Conservation (phyloP, 805 yeast species). For the Teunomyces tritomae region DNA sequence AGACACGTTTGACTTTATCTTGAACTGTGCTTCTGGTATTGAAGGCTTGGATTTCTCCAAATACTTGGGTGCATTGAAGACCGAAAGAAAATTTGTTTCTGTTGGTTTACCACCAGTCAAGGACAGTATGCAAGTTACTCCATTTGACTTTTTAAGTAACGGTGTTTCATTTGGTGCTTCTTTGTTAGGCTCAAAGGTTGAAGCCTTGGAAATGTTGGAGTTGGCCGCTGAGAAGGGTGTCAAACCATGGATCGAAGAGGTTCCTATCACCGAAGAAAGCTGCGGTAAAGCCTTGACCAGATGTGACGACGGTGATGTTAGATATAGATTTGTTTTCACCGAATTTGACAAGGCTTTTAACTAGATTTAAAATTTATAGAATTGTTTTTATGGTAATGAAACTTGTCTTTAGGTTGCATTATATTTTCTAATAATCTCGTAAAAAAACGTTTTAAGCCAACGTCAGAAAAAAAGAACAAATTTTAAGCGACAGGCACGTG, state of each 20-base stretch:
- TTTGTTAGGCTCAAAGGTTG: slow-evolving; percentile 58
- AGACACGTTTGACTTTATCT: slow-evolving; percentile 47
- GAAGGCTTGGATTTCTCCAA: slow-evolving; percentile 47
- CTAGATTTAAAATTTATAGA: neutral
- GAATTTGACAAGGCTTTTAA: slow-evolving; percentile 50
- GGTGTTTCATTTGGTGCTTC: slow-evolving; percentile 59
- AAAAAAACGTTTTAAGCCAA: neutral
- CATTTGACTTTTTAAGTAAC: slow-evolving; percentile 48
- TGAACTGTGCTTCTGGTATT: slow-evolving; percentile 53
- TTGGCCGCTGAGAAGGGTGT: slow-evolving; percentile 59
- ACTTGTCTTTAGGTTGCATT: neutral
- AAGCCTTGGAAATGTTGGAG: slow-evolving; percentile 64
- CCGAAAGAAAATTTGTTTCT: slow-evolving; percentile 56
- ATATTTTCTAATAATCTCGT: neutral
- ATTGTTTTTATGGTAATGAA: neutral
- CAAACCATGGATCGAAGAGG: slow-evolving; percentile 61
- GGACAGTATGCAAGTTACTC: slow-evolving; percentile 44
- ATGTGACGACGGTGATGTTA: slow-evolving; percentile 53
- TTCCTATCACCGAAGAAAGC: slow-evolving; percentile 52
- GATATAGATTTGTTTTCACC: slow-evolving; percentile 62
- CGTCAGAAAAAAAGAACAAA: neutral
- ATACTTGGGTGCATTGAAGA: slow-evolving; percentile 50
- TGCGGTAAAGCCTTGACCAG: slow-evolving; percentile 55
- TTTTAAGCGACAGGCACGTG: neutral
- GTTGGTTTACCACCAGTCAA: slow-evolving; percentile 62